Evolutionary conservation across 371 early-diverging fungal species (phyloP), one percentile per base, ranked within the genome.

Genomic region (Capniomyces stellatus): DNA sequence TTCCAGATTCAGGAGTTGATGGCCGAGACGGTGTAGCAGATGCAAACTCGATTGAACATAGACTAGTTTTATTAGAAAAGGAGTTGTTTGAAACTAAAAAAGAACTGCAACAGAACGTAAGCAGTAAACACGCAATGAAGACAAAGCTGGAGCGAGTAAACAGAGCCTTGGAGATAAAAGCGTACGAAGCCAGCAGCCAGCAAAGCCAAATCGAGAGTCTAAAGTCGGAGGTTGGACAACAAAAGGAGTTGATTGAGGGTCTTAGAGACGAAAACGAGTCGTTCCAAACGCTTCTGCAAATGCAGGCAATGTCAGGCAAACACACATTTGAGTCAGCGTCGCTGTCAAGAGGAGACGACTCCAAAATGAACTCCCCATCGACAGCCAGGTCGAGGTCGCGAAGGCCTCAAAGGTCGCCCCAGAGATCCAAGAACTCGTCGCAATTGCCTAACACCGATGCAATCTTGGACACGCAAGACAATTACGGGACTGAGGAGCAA

Each of bases 211-310:
- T 28, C 49, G 30, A 49, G 3, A 29, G n/a, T 4, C n/a, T 49
- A 4, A n/a, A 44, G 27, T 4, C 8, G 8, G 19, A 10, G 27
- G 4, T 44, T 27, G 21, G 24, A 12, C 81, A 80, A 60, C 71
- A 83, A 13, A 76, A 76, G 40, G 75, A 78, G 35, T 56, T 84
- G 51, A 85, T 85, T 62, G 70, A 68, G 51, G 70, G 76, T 1
- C 64, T 87, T 49, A 77, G 78, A 78, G 86, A 87, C 56, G 89
- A 87, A 47, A 85, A 82, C 64, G 89, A 87, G 63, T 77, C 82
- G 43, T 87, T 79, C 65, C 88, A 87, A 61, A 66, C 83, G 25
- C 66, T 89, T 48, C 58, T 87, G 55, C 82, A 83, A 49, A 83
- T 86, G 67, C 81, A 77, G 60, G 82, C 87, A 2, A 77, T 86